A percentile compares a stretch with the other conserved stretches of the same genome.
phyloP scores from a whole-genome alignment of 306 rosid species.

The Quercus rubra region DNA sequence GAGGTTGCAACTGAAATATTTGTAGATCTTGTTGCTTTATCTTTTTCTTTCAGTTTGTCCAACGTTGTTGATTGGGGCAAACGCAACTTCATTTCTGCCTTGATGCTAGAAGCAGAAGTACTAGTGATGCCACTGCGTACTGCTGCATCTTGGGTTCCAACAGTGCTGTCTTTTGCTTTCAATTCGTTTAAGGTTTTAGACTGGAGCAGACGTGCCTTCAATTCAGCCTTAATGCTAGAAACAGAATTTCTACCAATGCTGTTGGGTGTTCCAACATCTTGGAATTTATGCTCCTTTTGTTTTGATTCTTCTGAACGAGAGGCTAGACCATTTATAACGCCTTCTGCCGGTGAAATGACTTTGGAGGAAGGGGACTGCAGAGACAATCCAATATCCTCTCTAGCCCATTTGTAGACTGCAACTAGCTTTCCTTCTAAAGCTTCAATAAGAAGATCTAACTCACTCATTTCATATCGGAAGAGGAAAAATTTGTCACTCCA shows the following conservation, averaged over 20 bases:
- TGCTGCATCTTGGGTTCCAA: conserved; percentile 12
- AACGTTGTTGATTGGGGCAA: conserved; percentile 2
- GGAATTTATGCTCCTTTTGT: conserved; percentile 16
- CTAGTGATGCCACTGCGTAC: background rate
- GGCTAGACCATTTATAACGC: background rate
- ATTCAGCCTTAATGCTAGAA: conserved; percentile 25
- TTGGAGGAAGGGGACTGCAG: conserved; percentile 30
- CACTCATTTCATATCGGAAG: conserved; percentile 55
- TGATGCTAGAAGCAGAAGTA: background rate
- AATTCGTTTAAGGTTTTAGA: conserved; percentile 16
- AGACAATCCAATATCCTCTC: conserved; percentile 57
- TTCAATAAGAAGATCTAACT: conserved; percentile 60
- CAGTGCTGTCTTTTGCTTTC: conserved; percentile 14
- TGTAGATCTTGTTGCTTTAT: conserved; percentile 12
- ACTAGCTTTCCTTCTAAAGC: conserved; percentile 77
- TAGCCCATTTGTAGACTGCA: conserved; percentile 70
- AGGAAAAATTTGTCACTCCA: conserved; percentile 56
- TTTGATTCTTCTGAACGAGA: background rate
- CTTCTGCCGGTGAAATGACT: conserved; percentile 25
- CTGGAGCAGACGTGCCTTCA: conserved; percentile 32
- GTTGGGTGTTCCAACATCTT: background rate
- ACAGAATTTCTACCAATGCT: background rate
- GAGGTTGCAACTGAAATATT: conserved; percentile 3
- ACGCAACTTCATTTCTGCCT: conserved; percentile 11
- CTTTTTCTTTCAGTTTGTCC: conserved; percentile 8